Conservation (phyloP, 108 stramenopile species). For the Cyclotella baltica region DNA sequence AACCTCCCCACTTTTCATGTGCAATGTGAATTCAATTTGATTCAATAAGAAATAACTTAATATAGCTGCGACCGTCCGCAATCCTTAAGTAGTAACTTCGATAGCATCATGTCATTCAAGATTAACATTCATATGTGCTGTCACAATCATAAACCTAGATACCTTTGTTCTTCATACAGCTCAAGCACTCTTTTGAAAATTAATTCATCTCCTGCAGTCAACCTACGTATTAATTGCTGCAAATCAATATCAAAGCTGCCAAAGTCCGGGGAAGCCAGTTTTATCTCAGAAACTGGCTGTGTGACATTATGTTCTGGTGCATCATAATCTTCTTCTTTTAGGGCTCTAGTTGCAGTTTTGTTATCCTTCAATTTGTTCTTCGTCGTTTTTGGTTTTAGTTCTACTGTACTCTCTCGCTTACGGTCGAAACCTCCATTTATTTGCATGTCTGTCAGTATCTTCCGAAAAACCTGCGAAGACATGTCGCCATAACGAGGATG, state of each 20-base stretch:
- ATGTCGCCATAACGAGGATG: conserved; percentile 3
- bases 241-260: conserved; percentile 21
- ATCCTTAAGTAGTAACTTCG: too few species aligned
- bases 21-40: too few species aligned
- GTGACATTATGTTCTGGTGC: background rate
- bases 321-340: background rate
- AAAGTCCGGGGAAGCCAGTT: background rate
- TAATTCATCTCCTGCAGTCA: conserved; percentile 15
- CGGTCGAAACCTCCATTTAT: background rate
- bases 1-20: too few species aligned
- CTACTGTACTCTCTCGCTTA: conserved; percentile 8
- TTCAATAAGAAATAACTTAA: too few species aligned
- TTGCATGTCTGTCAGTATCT: conserved; percentile 1
- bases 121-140: background rate
- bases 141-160: background rate
- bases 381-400: background rate
- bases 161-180: conserved; percentile 26
- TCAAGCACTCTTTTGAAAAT: conserved; percentile 14
- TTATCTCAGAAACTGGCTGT: background rate
- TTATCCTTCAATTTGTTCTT: background rate
- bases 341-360: background rate
- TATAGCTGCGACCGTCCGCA: too few species aligned
- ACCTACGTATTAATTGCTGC: conserved; percentile 8
- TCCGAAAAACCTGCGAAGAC: background rate
- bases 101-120: too few species aligned